Evolutionary conservation across 2,329 filamentous ascomycete species (phyloP), one percentile per base, ranked within the genome.

Genomic region (Talaromyces sp.): DNA sequence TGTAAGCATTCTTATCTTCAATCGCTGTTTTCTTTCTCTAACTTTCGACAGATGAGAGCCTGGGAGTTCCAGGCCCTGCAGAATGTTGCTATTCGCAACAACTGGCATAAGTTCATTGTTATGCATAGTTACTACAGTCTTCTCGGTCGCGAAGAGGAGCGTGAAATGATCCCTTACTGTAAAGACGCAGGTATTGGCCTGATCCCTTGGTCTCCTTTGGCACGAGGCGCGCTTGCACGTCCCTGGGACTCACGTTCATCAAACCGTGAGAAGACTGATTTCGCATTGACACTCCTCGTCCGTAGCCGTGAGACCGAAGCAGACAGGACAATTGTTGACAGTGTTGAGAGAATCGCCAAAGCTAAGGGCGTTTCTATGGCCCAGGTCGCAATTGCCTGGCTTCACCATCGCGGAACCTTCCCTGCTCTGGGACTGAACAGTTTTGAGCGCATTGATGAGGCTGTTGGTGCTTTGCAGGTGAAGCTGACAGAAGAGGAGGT

Each of bases 391-490:
- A 59, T 75, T 31, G 67, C 70, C 1, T 75, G 73, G 73, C 21
- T 54, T 33, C 36, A 35, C 8, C 19, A 43, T 31, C 37, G 36
- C 7, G 51, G 36, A 21, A 28, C 50, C 3, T 40, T 19, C 35
- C 51, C 51, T 7, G 28, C 28, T 22, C 2, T 54, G 28, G 51
- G 86, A 0, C 75, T 88, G 63, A 81, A 77, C 61, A 86, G 77
- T 55, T 74, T 80, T 35, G 75, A 78, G 58, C 75, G 85, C n/a
- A 80, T 89, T 45, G 81, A 86, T 36, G 84, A 88, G 73, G 82
- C 83, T 1, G 75, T 85, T n/a, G 72, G 75, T 41, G 75, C 73
- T 54, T 67, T 73, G 41, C 72, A 73, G 60, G 73, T 80, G 37
- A 69, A 75, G 45, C 68, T 89, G 60, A 81, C 76, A 0, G 75